Evolutionary conservation across 345 rosid species (phyloP), one percentile per base, ranked within the genome.

Genomic region (Euphorbia peplus): DNA sequence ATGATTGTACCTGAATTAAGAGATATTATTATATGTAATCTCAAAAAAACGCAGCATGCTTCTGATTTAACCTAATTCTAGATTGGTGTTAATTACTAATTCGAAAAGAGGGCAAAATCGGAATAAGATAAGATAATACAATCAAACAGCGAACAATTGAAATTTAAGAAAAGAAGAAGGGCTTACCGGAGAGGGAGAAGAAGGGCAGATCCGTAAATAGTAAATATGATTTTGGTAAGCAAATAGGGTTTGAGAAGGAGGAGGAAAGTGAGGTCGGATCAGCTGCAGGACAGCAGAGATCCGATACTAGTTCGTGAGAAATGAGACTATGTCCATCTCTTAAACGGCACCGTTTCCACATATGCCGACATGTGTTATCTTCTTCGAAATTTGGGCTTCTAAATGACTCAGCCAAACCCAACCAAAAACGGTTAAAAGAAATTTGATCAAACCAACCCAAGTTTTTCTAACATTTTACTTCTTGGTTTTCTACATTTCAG

Each of bases 161-260:
- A 59, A 12, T n/a, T 30, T 10, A 15, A 26, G 28, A 30, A 26
- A 56, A 4, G 24, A 28, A 5, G 18, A 57, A 3, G 16, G 10
- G 26, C 1, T 61, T 39, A 61, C 65, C 65, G 41, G 65, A 21
- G 65, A 39, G n/a, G 8, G 11, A 21, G 50, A 39, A 29, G 63
- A 3, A 53, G 26, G 22, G n/a, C n/a, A n/a, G n/a, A n/a, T 21
- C 19, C 8, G 55, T 16, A 18, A 5, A 19, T 50, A 19, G n/a
- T n/a, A n/a, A n/a, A n/a, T n/a, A n/a, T n/a, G n/a, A n/a, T n/a
- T n/a, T n/a, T n/a, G n/a, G n/a, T n/a, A n/a, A n/a, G n/a, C n/a
- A n/a, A 48, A 48, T 48, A 7, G 47, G 12, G 10, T 39, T 42
- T 1, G 8, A 42, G 1, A 51, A 52, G 5, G 21, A 15, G 26